Percentiles rank a stretch among this genome's conserved stretches.
phyloP scores from a whole-genome alignment of 2,329 filamentous ascomycete species.

The Westerdykella ornata region DNA sequence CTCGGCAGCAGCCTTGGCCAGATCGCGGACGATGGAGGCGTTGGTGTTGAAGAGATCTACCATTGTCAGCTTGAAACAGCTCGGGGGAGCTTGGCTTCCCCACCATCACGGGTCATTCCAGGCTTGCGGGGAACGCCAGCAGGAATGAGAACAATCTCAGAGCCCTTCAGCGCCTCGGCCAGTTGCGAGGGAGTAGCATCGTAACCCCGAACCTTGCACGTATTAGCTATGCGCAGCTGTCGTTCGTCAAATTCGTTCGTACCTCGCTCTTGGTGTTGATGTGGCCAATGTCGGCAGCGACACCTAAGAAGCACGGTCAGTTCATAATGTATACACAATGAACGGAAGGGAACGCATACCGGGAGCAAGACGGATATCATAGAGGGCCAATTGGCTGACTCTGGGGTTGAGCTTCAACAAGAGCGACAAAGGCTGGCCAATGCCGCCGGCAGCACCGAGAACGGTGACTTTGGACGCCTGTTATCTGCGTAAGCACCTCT shows the following conservation, averaged over 20 bases:
- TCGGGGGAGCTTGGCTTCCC: conserved; percentile 11
- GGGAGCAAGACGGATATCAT: conserved; percentile 92
- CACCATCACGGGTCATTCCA: conserved; percentile 96
- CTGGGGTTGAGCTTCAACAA: conserved; percentile 98
- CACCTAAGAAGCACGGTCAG: conserved; percentile 54
- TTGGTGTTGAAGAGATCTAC: conserved; percentile 99
- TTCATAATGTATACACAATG: not conserved
- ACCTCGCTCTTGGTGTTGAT: conserved; percentile 94
- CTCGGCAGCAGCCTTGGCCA: conserved; percentile 90
- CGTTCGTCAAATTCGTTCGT: conserved; percentile 19
- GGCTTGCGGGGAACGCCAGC: conserved; percentile 98
- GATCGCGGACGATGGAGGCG: conserved; percentile 96
- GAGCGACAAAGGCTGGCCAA: conserved; percentile 95
- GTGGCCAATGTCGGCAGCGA: conserved; percentile 95
- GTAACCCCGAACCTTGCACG: conserved; percentile 69
- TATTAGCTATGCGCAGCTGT: conserved; percentile 15
- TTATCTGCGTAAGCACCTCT: conserved; percentile 20
- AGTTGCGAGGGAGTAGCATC: conserved; percentile 71
- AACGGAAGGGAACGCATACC: conserved; percentile 54
- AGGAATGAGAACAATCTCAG: conserved; percentile 94
- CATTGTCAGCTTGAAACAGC: conserved; percentile 9
- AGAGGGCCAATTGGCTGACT: conserved; percentile 89
- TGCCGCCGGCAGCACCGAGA: conserved; percentile 93
- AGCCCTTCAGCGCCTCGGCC: conserved; percentile 69
- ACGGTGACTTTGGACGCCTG: conserved; percentile 97